Base-by-base conservation (phyloP, 1,284 basidiomycete genomes). In the Kwoniella shivajii region DNA sequence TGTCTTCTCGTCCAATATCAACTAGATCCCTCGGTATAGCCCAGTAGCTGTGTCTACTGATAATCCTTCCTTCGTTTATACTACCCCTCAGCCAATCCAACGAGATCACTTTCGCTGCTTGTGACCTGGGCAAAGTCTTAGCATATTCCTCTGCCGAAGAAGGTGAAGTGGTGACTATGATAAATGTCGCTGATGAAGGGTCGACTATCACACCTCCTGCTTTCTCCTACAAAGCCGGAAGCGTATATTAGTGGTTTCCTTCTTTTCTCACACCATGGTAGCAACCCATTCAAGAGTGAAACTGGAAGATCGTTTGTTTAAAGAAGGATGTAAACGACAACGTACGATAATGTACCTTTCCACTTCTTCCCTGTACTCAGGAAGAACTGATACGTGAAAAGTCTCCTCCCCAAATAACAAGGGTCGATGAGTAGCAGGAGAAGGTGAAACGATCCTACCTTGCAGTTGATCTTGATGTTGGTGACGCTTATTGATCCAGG, bases 101-200 rank as follows among this genome's bases (percentile, higher is more conserved):
- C 9, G 39, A 24, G 16, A 51, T 51, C 11, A 36, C 41, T 18
- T 51, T 51, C 31, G 26, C 39, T 18, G 39, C 50, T 22, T 36
- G 18, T n/a, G 16, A 16, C 18, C 18, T 13, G 2, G 31, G 45
- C 6, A 47, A 20, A 31, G 18, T 22, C 26, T 47, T 20, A 2
- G 45, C 45, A 20, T 18, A 47, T 6, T 18, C 22, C 36, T 20
- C 22, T 3, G 33, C 18, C 14, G 33, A 47, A 13, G 16, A 3
- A 5, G 31, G 18, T 2, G 22, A 4, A 3, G 10, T 4, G n/a
- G 45, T 7, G 0, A 29, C 27, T 18, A 47, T 16, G 45, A 47
- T 47, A 14, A 47, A 47, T 13, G n/a, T 34, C 10, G 11, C 20
- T 14, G 30, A 7, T 4, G 18, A 10, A 4, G 5, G 4, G n/a